Conservation (phyloP, 1,139 yeast species). For the Yamadazyma diospyri region DNA sequence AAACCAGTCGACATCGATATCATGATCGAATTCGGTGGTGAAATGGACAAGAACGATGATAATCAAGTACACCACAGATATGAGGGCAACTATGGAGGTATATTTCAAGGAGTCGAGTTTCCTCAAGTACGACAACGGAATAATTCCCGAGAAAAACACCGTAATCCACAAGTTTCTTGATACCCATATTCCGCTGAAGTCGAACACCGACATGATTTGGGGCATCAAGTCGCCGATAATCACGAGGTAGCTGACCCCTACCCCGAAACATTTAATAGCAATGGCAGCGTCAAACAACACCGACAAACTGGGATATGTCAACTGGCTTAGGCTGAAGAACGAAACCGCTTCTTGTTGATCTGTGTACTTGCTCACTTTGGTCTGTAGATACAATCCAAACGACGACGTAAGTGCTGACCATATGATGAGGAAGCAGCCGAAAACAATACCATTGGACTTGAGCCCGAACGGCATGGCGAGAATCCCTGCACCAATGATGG, state of each 20-base stretch:
- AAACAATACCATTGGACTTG: conserved; percentile 46
- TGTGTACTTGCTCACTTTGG: conserved; percentile 48
- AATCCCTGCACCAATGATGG: conserved; percentile 56
- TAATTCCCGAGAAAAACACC: conserved; percentile 54
- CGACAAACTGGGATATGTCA: conserved; percentile 52
- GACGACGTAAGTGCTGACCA: conserved; percentile 51
- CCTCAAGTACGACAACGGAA: conserved; percentile 73
- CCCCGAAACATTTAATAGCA: conserved; percentile 77
- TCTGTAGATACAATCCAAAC: conserved; percentile 51
- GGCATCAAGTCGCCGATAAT: conserved; percentile 92
- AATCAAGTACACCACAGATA: conserved; percentile 75
- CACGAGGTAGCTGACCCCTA: conserved; percentile 82
- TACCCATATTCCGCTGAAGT: conserved; percentile 21
- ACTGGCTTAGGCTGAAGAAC: conserved; percentile 50
- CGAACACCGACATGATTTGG: conserved; percentile 51
- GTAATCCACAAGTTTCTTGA: conserved; percentile 70
- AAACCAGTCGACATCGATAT: conserved; percentile 20
- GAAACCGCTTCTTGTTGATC: conserved; percentile 48
- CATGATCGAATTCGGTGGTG: not conserved
- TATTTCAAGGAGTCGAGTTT: conserved; percentile 81
- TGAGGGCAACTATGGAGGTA: conserved; percentile 79
- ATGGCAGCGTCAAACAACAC: conserved; percentile 49
- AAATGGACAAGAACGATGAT: conserved; percentile 64
- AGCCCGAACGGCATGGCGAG: conserved; percentile 57
- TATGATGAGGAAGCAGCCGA: conserved; percentile 43